Percentiles rank a stretch among this genome's conserved stretches.
These are phyloP conservation scores for Garcia nutans DNA, from an alignment of 345 rosid genomes.

Conservation along the genomic window DNA sequence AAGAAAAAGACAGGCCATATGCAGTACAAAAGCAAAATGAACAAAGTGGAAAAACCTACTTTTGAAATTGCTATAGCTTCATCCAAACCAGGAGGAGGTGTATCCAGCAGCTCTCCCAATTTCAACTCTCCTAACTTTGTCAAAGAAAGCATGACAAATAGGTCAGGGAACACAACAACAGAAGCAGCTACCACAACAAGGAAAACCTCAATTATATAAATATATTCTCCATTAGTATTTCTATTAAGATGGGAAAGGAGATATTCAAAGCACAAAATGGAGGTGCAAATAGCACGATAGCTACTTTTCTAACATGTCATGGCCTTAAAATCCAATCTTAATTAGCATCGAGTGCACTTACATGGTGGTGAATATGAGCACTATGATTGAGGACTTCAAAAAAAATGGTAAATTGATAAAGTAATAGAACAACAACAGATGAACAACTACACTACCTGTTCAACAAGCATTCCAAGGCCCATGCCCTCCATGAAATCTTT, in stretches of 20 bases:
- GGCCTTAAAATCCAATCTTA: neutral
- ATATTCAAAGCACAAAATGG: neutral
- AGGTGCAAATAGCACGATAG: neutral
- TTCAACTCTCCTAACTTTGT: conserved; percentile 85
- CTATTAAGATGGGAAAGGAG: neutral
- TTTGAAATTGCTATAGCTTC: conserved; percentile 98
- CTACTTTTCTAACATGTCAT: neutral
- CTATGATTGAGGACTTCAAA: neutral
- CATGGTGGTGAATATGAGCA: neutral
- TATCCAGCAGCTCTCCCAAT: conserved; percentile 87
- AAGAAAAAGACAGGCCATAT: conserved; percentile 10
- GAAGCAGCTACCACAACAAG: conserved; percentile 5
- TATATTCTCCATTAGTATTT: neutral
- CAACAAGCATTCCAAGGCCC: conserved; percentile 93
- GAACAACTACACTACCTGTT: conserved; percentile 56
- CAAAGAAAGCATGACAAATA: conserved; percentile 17
- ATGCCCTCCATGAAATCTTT: conserved; percentile 97
- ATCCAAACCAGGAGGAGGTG: conserved; percentile 99
- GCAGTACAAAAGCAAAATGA: conserved; percentile 7
- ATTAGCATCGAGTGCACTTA: neutral
- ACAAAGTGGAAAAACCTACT: conserved; percentile 37
- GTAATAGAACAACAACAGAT: neutral
- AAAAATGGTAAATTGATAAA: neutral
- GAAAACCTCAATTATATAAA: neutral
- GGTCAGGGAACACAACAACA: neutral